Evolutionary conservation across 257 asterid species (phyloP).

Genomic region (Capsicum rhomboideum): DNA sequence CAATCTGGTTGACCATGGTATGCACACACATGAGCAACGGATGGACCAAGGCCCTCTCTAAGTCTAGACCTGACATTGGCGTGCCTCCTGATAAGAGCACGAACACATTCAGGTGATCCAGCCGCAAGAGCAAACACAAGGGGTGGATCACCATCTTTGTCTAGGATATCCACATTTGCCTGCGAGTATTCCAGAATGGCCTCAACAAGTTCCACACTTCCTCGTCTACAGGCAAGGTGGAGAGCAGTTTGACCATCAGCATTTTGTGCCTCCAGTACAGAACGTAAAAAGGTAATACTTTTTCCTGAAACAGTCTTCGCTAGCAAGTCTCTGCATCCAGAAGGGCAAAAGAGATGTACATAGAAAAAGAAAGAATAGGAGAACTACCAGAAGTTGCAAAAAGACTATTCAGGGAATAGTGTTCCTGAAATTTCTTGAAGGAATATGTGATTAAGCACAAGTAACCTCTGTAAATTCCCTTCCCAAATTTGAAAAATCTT

Average conservation of each 20-base stretch:
- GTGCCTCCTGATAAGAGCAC: slow-evolving; percentile 64
- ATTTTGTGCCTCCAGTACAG: slow-evolving; percentile 82
- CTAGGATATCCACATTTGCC: slow-evolving; percentile 84
- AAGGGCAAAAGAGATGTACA: slow-evolving; percentile 5
- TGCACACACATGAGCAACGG: slow-evolving; percentile 99
- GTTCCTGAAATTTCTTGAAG: not conserved
- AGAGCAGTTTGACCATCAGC: slow-evolving; percentile 97
- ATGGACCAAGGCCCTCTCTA: slow-evolving; percentile 98
- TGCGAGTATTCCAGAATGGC: slow-evolving; percentile 67
- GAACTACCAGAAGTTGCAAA: not conserved
- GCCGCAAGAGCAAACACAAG: slow-evolving; percentile 98
- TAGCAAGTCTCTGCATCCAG: slow-evolving; percentile 60
- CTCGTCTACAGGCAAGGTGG: slow-evolving; percentile 96
- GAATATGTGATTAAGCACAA: not conserved
- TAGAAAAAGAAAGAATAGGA: not conserved
- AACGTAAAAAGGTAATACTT: slow-evolving; percentile 25
- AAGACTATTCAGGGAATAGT: not conserved
- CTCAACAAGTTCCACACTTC: slow-evolving; percentile 85
- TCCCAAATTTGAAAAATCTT: not conserved
- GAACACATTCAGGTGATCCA: slow-evolving; percentile 97
- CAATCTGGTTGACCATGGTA: slow-evolving; percentile 99
- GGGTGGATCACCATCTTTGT: slow-evolving; percentile 98
- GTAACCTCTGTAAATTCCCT: not conserved
- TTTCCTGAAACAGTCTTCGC: slow-evolving; percentile 45
- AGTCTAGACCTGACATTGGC: slow-evolving; percentile 88